Conservation (phyloP, 1,139 yeast genomes). For the Debaryomycetaceae sp. region DNA sequence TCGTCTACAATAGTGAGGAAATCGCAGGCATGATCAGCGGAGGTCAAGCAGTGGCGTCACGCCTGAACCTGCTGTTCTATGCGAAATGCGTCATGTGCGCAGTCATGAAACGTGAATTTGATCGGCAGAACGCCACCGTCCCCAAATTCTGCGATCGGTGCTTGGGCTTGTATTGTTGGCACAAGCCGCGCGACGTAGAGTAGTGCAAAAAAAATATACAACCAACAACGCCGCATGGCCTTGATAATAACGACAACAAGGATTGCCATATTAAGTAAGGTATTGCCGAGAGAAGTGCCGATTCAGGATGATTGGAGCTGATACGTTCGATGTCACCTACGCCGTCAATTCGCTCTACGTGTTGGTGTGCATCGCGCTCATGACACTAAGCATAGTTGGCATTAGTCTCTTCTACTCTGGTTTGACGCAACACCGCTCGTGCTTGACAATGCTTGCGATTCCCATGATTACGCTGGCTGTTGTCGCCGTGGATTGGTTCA, state of each 20-base stretch:
- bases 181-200: background rate
- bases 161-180: conserved; percentile 14
- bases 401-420: conserved; percentile 49
- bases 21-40: conserved; percentile 34
- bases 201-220: no score
- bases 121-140: conserved; percentile 12
- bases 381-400: conserved; percentile 29
- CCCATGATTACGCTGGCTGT: conserved; percentile 34
- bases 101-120: conserved; percentile 43
- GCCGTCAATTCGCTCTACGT: conserved; percentile 29
- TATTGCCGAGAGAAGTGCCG: background rate
- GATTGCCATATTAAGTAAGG: no score
- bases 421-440: conserved; percentile 43
- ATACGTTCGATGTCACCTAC: conserved; percentile 6
- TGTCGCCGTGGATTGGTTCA: conserved; percentile 42
- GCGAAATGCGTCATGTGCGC: conserved; percentile 51
- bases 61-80: conserved; percentile 29
- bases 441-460: conserved; percentile 42
- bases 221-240: no score
- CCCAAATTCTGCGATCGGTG: conserved; percentile 10
- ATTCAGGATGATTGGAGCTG: background rate
- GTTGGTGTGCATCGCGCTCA: conserved; percentile 23
- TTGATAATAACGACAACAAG: no score
- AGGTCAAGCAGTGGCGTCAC: conserved; percentile 43
- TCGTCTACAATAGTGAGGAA: conserved; percentile 36